Base-by-base conservation (phyloP, 2,329 filamentous ascomycete species). In the Calonectria henricotiae region DNA sequence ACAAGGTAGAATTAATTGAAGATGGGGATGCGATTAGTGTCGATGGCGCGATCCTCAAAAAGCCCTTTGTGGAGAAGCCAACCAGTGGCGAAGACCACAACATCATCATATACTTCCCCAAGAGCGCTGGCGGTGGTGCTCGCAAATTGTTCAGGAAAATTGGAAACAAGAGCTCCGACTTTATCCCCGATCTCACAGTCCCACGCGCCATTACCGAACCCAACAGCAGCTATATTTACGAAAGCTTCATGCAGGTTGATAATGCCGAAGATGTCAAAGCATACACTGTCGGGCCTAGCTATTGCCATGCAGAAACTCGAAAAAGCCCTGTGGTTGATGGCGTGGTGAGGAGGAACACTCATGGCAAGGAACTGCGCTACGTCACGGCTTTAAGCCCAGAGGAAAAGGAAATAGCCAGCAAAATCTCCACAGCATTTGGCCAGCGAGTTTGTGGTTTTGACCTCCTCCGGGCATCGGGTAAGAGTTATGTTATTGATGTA, bases 1-100 rank as follows among this genome's bases (percentile, higher is more conserved):
- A 88, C 67, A 91, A 90, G 71, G 92, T 99, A 6, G 92, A 96
- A 78, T 86, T 99, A 73, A 87, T 96, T n/a, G 95, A 98, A 72
- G 92, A 97, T 75, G 94, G 94, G 32, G 95, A 99, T 79, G 92
- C 93, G 5, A 87, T 99, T 65, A 90, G 92, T 47, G 96, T 99
- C 11, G 96, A 99, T 80, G 96, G 96, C 12, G 87, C 89, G 46
- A 82, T 91, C 4, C 88, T 99, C 54, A 92, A 89, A 76, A 99
- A 99, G 80, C 96, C 96, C 0, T 99, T 99, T 79, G 96, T 99
- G 43, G 96, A 99, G 81, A 99, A 99, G 82, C 96, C 96, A 0
- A 95, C 95, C n/a, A 98, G 94, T 79, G 96, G 96, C 39, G 96
- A 99, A 83, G 96, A 99, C 79, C 96, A 99, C 84, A 99, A 99